Percentiles rank a stretch among this genome's conserved stretches.
These are phyloP conservation scores for Ceratobasidium sp. DNA, from an alignment of 1,284 basidiomycete genomes.

Conservation along the genomic window DNA sequence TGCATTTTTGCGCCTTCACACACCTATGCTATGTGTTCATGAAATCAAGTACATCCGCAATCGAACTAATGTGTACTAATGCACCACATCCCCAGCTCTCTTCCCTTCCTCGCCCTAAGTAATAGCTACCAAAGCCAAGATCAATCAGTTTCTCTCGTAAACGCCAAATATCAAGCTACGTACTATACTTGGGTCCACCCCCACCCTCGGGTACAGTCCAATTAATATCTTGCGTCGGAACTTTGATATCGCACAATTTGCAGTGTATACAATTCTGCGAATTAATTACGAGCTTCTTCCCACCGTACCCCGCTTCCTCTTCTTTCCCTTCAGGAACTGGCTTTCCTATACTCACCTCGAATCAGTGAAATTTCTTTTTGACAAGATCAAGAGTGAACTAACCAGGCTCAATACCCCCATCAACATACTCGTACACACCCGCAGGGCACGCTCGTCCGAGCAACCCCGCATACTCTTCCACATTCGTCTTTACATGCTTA, in stretches of 20 bases:
- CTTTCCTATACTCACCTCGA: slow-evolving; percentile 1
- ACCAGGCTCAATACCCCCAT: slow-evolving; percentile 64
- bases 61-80: slow-evolving; percentile 8
- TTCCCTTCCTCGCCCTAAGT: slow-evolving; percentile 1
- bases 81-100: not conserved
- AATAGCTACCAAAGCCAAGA: not conserved
- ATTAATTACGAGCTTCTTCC: slow-evolving; percentile 96
- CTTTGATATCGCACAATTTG: slow-evolving; percentile 95
- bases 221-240: slow-evolving; percentile 92
- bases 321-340: slow-evolving; percentile 63
- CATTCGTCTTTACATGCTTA: slow-evolving; percentile 84
- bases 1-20: not conserved
- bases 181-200: slow-evolving; percentile 94
- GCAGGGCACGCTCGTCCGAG: slow-evolving; percentile 94
- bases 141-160: not conserved
- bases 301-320: slow-evolving; percentile 73
- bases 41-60: slow-evolving; percentile 16
- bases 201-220: slow-evolving; percentile 96
- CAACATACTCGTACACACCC: slow-evolving; percentile 97
- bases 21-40: not conserved
- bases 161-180: slow-evolving; percentile 54
- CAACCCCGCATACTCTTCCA: slow-evolving; percentile 86
- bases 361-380: not conserved
- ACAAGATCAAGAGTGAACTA: not conserved
- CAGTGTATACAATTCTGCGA: slow-evolving; percentile 95